Evolutionary conservation across 495 filamentous ascomycete species (phyloP), one percentile per base, ranked within the genome.

Genomic region (Staphylotrichum longicolle): DNA sequence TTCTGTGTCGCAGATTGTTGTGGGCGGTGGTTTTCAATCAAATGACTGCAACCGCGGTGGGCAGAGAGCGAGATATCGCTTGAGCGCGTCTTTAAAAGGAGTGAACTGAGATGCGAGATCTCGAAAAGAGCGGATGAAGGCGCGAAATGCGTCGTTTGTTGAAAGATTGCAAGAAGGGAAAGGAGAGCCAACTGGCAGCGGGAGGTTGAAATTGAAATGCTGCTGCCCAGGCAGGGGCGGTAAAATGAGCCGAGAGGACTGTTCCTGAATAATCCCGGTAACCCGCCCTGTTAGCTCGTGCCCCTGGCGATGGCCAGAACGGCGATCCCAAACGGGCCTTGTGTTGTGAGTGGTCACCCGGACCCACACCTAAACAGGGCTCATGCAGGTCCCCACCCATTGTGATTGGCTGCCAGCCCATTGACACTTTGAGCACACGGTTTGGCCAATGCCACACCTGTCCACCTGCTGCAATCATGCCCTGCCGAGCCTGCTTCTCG

Each of bases 101-200:
- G 65, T 63, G 70, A 61, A 65, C 57, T 58, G 71, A 74, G 71
- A 74, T 69, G 60, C 63, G 55, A 66, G 66, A 74, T 70, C 71
- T 72, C 70, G 41, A 64, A 72, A 70, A 47, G 71, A 72, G 62
- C 62, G 71, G 66, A 65, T 63, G 67, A 60, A 63, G 66, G 63
- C 64, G 64, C 66, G 63, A 69, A 66, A 58, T 30, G 68, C 66
- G 71, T 61, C 60, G 65, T 63, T 54, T 44, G 56, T 54, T 35
- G 54, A 32, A 45, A 63, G 48, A 39, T 48, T 42, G 48, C 50
- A 44, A 63, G 63, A 10, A 63, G 39, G 58, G 54, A 63, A 68
- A 58, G 59, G 39, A 56, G 57, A 54, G 45, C 32, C 32, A 2
- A 15, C 9, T 40, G 50, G 60, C 44, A 62, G 51, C 40, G 50